Evolutionary conservation across 257 asterid species (phyloP), one percentile per base, ranked within the genome.

Genomic region (Orobanche coerulescens): DNA sequence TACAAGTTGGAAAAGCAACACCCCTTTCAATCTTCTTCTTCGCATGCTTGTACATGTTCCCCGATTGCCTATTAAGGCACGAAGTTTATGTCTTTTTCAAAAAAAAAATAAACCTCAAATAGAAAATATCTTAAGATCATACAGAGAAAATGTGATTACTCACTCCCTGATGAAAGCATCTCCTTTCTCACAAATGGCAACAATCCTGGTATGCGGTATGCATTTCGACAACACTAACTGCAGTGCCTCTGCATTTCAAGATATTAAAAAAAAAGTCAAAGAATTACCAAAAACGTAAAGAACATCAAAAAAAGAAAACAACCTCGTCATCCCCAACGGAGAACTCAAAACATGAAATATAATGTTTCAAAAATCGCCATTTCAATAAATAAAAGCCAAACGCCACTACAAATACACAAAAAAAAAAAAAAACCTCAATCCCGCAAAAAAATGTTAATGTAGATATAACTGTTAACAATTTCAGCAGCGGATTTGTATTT

Each of bases 1-100:
- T 72, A 70, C 98, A 91, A 18, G 96, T 91, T 0, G 98, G 98
- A 67, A 91, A 91, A 0, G 98, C 98, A 69, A 88, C 91, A 25
- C 98, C 98, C 59, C 82, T 74, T 63, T 85, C 96, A 61, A 91
- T 91, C 85, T 88, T 91, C 94, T 85, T 91, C 87, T 91, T 88
- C 26, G 67, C 90, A 68, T 91, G 85, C 92, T 88, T 91, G 75
- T 88, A 91, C 96, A 82, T 91, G 71, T 71, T 88, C 12, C 95
- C 96, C 12, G 95, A 66, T 79, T 91, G 94, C 78, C 98, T 90
- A 49, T 50, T 53, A 23, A 23, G 47, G 34, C 58, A 30, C 14
- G 23, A 0, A 6, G 24, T 4, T 57, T 37, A 12, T 14, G 15
- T 13, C 5, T 1, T 11, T 42, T 6, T n/a, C 22, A 0, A 0